These are phyloP conservation scores for Coprinopsis cinerea DNA, from an alignment of 768 basidiomycete species.

Conservation along the genomic window DNA sequence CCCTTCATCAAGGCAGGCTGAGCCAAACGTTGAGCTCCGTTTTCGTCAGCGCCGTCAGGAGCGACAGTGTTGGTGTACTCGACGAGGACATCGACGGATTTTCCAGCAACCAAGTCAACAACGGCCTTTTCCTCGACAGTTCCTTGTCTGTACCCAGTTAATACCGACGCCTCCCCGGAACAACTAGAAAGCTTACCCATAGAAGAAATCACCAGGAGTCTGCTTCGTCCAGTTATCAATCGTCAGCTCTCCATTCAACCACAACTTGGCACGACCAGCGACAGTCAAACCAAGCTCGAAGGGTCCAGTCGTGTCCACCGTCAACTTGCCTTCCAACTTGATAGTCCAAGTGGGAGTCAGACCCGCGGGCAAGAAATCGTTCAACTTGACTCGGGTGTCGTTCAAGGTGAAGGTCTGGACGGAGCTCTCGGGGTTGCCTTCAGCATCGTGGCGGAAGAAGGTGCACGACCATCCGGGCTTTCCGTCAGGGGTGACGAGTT, in stretches of 20 bases:
- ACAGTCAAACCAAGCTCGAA: slow-evolving; percentile 63
- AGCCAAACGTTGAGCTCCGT: slow-evolving; percentile 37
- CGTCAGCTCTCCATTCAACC: slow-evolving; percentile 47
- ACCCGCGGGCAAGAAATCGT: slow-evolving; percentile 57
- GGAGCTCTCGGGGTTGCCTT: slow-evolving; percentile 39
- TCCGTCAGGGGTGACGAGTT: slow-evolving; percentile 45
- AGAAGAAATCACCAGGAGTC: slow-evolving; percentile 63
- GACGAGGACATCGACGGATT: slow-evolving; percentile 47
- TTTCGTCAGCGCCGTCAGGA: slow-evolving; percentile 36
- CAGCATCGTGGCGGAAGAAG: slow-evolving; percentile 52
- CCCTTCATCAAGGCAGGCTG: slow-evolving; percentile 68
- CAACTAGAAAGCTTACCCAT: slow-evolving; percentile 37
- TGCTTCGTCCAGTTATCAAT: slow-evolving; percentile 74
- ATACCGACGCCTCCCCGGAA: not conserved
- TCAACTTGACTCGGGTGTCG: slow-evolving; percentile 61
- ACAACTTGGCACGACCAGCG: slow-evolving; percentile 59
- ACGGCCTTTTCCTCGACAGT: slow-evolving; percentile 57
- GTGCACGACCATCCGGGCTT: slow-evolving; percentile 58
- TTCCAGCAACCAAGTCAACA: slow-evolving; percentile 39
- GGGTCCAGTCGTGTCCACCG: slow-evolving; percentile 37
- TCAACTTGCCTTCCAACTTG: slow-evolving; percentile 48
- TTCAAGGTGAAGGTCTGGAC: slow-evolving; percentile 43
- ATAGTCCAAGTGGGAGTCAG: slow-evolving; percentile 51
- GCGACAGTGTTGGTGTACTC: slow-evolving; percentile 60
- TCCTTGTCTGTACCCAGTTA: slow-evolving; percentile 39